Conservation (phyloP, 192 early-diverging fungal species). For the Backusella parvicylindrica region DNA sequence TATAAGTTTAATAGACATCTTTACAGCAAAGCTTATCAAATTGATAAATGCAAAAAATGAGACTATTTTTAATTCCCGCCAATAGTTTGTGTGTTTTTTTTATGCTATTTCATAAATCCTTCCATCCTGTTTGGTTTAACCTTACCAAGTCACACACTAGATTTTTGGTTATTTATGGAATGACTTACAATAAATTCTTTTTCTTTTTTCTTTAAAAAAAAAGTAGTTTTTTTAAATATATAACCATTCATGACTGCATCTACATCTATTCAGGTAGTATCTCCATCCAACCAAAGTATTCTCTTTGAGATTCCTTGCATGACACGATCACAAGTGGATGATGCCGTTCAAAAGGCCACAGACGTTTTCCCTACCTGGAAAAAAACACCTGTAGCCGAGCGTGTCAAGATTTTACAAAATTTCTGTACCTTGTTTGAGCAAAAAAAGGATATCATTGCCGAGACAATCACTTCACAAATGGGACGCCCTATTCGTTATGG, state of each 20-base stretch:
- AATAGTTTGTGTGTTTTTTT: background rate
- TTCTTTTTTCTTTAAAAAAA: background rate
- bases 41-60: too few species aligned
- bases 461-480: slow-evolving; percentile 62
- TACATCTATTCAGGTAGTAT: slow-evolving; percentile 24
- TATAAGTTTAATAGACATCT: too few species aligned
- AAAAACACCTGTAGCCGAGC: slow-evolving; percentile 44
- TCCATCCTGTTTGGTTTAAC: background rate
- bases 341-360: slow-evolving; percentile 38
- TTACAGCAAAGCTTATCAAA: too few species aligned
- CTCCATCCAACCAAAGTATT: slow-evolving; percentile 22
- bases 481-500: slow-evolving; percentile 65
- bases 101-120: background rate
- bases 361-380: slow-evolving; percentile 55
- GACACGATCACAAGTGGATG: slow-evolving; percentile 29
- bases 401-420: slow-evolving; percentile 44
- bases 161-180: too few species aligned
- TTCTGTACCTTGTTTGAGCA: slow-evolving; percentile 55
- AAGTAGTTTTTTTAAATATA: background rate
- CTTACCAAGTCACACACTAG: background rate
- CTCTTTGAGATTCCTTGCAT: slow-evolving; percentile 19
- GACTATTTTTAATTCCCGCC: too few species aligned
- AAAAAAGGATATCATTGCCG: slow-evolving; percentile 52
- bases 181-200: too few species aligned
- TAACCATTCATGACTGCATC: background rate